phyloP scores from a whole-genome alignment of 2,329 filamentous ascomycete species.

The Mycocentrospora acerina region DNA sequence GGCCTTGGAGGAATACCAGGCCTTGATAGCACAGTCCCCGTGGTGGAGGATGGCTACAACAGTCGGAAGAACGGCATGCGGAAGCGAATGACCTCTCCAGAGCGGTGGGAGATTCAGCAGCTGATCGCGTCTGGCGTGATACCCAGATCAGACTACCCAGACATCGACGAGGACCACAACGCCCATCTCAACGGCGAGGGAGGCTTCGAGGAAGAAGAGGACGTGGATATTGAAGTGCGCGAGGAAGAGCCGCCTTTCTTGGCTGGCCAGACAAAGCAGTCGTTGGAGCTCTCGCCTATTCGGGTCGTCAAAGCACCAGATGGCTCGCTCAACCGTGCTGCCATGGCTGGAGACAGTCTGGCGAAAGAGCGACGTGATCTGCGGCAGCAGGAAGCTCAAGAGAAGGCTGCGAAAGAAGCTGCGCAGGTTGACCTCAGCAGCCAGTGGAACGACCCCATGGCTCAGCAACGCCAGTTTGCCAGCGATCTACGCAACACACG shows the following conservation, averaged over 20 bases:
- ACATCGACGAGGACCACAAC: constrained; percentile 91
- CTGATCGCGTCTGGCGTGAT: constrained; percentile 93
- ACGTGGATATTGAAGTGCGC: constrained; percentile 93
- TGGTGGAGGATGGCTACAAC: constrained; percentile 63
- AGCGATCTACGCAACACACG: constrained; percentile 74
- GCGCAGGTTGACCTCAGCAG: constrained; percentile 79
- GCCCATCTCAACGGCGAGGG: constrained; percentile 82
- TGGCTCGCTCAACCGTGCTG: constrained; percentile 94
- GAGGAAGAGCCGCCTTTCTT: constrained; percentile 97
- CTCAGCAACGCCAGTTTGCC: constrained; percentile 85
- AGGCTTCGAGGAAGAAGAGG: constrained; percentile 89
- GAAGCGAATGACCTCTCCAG: constrained; percentile 94
- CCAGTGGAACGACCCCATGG: constrained; percentile 98
- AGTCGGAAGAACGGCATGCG: constrained; percentile 57
- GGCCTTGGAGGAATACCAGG: constrained; percentile 65
- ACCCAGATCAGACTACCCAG: constrained; percentile 90
- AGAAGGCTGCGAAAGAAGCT: constrained; percentile 70
- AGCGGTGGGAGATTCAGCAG: constrained; percentile 96
- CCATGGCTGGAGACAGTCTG: constrained; percentile 86
- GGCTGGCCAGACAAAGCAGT: constrained; percentile 94
- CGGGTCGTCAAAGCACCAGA: constrained; percentile 96
- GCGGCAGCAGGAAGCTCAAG: constrained; percentile 83
- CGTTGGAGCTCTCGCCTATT: constrained; percentile 90
- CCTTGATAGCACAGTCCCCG: constrained; percentile 55
- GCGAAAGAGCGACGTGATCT: constrained; percentile 89